phyloP scores from a whole-genome alignment of 805 yeast species.

The Yarrowia alimentaria region DNA sequence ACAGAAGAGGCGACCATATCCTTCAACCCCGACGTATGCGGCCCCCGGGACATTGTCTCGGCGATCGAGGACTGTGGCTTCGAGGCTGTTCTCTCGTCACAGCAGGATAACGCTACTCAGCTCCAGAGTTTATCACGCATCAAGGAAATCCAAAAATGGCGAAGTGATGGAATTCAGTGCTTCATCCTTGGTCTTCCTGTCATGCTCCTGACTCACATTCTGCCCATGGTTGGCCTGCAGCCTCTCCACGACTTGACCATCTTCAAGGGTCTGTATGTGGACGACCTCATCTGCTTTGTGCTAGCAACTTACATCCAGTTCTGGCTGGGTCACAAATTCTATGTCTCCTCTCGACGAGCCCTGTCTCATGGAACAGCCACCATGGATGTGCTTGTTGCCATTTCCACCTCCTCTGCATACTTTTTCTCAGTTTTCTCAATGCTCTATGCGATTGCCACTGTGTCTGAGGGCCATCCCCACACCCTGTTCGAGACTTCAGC shows the following conservation, averaged over 20 bases:
- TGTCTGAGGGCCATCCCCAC: slow-evolving; percentile 48
- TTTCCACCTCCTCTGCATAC: slow-evolving; percentile 79
- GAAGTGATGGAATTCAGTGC: slow-evolving; percentile 46
- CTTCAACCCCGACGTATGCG: slow-evolving; percentile 51
- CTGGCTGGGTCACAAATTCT: slow-evolving; percentile 65
- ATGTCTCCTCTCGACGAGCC: slow-evolving; percentile 62
- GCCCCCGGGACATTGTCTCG: slow-evolving; percentile 62
- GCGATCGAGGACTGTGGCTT: slow-evolving; percentile 53
- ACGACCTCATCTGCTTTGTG: slow-evolving; percentile 58
- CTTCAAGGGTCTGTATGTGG: slow-evolving; percentile 57
- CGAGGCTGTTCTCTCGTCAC: slow-evolving; percentile 49
- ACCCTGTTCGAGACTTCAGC: slow-evolving; percentile 82
- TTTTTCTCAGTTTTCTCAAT: slow-evolving; percentile 68
- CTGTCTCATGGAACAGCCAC: slow-evolving; percentile 68
- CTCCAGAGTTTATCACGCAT: slow-evolving; percentile 63
- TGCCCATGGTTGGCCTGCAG: slow-evolving; percentile 41
- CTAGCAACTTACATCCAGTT: slow-evolving; percentile 63
- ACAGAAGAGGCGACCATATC: slow-evolving; percentile 55
- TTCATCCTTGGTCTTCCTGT: slow-evolving; percentile 60
- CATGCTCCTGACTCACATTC: slow-evolving; percentile 45
- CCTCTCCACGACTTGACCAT: slow-evolving; percentile 34
- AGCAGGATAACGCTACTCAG: slow-evolving; percentile 64
- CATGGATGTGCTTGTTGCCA: slow-evolving; percentile 87
- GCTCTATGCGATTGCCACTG: slow-evolving; percentile 40
- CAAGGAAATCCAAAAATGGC: slow-evolving; percentile 75